Base-by-base conservation (phyloP, 257 asterid genomes). In the Solanum chmielewskii region DNA sequence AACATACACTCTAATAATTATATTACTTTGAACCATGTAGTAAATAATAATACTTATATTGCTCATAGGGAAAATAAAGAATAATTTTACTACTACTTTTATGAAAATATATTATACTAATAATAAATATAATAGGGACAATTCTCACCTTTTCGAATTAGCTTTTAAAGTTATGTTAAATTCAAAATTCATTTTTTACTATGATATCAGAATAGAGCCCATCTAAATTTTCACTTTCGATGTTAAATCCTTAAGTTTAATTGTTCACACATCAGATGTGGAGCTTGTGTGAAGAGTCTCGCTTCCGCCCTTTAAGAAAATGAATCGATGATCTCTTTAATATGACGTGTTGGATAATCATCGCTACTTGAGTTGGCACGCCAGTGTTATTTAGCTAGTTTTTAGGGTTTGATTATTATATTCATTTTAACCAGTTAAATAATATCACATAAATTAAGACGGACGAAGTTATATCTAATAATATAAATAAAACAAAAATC, bases 1-100 rank as follows among this genome's bases (percentile, higher is more conserved):
- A 85, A 89, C 89, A 86, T 91, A 68, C 74, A 85, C 45, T 91
- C 88, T 89, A 90, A 91, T 89, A 90, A 91, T 92, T 88, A 91
- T 91, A 39, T 20, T 87, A 69, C 94, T 16, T 52, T 16, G 62
- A 52, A 52, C 23, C 9, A 73, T 39, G 74, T 27, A 66, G 37
- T 66, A 27, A 60, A 23, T 60, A 64, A 60, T 60, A 49, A 49
- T 49, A 49, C 21, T 49, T 49, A 68, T n/a, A 25, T 6, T 6
- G 1, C 0, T 27, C 74, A 66, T 66, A 66, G 37, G 74, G 74
- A 27, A 66, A 66, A 66, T 66, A 66, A 66, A 27, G 10, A 66
- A 68, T 27, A 68, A 13, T 27, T 13, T 66, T 27, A 66, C 7
- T 49, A 49, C 21, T 49, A 49, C 16, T 49, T 49, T 49, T 49